These are phyloP conservation scores for Westerdykella sp. DNA, from an alignment of 2,329 filamentous ascomycete genomes.

Conservation along the genomic window DNA sequence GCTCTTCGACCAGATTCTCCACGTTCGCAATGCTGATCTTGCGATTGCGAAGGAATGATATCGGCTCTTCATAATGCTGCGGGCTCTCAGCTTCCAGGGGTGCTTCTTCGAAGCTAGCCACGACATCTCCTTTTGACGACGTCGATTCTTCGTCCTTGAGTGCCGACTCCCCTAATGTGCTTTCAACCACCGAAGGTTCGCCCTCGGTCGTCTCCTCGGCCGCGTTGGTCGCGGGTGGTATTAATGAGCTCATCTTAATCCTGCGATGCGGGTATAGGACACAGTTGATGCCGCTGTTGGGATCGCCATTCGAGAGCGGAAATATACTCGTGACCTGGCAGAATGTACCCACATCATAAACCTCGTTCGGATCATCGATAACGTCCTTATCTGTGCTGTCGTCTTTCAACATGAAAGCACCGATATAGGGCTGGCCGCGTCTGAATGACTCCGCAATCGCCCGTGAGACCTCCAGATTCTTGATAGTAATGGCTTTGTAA, in stretches of 20 bases:
- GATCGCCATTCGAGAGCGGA: slow-evolving; percentile 71
- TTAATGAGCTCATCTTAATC: slow-evolving; percentile 79
- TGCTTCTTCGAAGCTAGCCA: slow-evolving; percentile 91
- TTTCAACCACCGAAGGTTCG: slow-evolving; percentile 29
- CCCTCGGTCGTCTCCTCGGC: slow-evolving; percentile 19
- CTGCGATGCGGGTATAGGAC: slow-evolving; percentile 94
- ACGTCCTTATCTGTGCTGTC: slow-evolving; percentile 90
- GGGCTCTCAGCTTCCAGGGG: slow-evolving; percentile 52
- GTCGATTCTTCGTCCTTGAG: slow-evolving; percentile 46
- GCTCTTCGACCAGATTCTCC: slow-evolving; percentile 83
- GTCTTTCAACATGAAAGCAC: slow-evolving; percentile 94
- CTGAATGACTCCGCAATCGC: slow-evolving; percentile 97
- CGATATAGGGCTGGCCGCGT: slow-evolving; percentile 92
- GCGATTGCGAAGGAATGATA: slow-evolving; percentile 84
- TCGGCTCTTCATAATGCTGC: slow-evolving; percentile 63
- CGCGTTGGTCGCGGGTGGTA: slow-evolving; percentile 55
- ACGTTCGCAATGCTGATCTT: slow-evolving; percentile 92
- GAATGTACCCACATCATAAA: slow-evolving; percentile 94
- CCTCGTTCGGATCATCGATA: slow-evolving; percentile 83
- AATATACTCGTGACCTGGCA: slow-evolving; percentile 97
- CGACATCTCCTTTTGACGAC: slow-evolving; percentile 69
- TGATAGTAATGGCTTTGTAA: slow-evolving; percentile 97
- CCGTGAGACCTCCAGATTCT: slow-evolving; percentile 81
- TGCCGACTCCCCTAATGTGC: slow-evolving; percentile 38
- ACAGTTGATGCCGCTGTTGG: slow-evolving; percentile 75